phyloP scores from a whole-genome alignment of 768 basidiomycete species.

The Macrolepiota fuliginosa region DNA sequence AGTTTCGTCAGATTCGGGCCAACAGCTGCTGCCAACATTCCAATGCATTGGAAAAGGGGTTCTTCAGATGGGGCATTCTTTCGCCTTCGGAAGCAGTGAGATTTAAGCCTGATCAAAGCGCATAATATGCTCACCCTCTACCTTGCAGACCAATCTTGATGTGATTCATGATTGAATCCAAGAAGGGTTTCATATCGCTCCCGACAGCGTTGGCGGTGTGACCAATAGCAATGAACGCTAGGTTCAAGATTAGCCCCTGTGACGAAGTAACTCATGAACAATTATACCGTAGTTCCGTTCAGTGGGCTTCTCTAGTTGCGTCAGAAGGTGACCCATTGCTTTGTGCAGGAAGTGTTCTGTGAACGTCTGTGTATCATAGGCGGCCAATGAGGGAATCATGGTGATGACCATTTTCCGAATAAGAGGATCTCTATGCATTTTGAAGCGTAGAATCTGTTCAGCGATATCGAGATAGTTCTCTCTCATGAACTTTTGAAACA shows the following conservation, averaged over 20 bases:
- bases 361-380: slow-evolving; percentile 92
- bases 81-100: slow-evolving; percentile 38
- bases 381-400: slow-evolving; percentile 91
- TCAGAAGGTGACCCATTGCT: slow-evolving; percentile 88
- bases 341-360: slow-evolving; percentile 89
- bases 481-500: slow-evolving; percentile 70
- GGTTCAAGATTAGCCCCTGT: slow-evolving; percentile 14
- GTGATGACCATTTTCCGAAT: slow-evolving; percentile 95
- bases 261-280: background rate
- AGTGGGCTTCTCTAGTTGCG: slow-evolving; percentile 82
- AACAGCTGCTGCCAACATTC: slow-evolving; percentile 93
- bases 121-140: slow-evolving; percentile 60
- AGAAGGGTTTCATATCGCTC: slow-evolving; percentile 93
- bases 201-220: slow-evolving; percentile 90
- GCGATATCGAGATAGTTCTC: slow-evolving; percentile 85
- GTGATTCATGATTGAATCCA: slow-evolving; percentile 86
- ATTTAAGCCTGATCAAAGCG: background rate
- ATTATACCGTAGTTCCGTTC: slow-evolving; percentile 83
- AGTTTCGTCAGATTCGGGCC: slow-evolving; percentile 95
- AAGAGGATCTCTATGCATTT: slow-evolving; percentile 80
- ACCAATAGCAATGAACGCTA: slow-evolving; percentile 95
- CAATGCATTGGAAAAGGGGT: slow-evolving; percentile 96
- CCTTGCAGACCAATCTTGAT: slow-evolving; percentile 88
- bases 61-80: slow-evolving; percentile 94
- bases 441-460: slow-evolving; percentile 87